phyloP scores from a whole-genome alignment of 2,329 filamentous ascomycete genomes.

The Peltaster fructicola region DNA sequence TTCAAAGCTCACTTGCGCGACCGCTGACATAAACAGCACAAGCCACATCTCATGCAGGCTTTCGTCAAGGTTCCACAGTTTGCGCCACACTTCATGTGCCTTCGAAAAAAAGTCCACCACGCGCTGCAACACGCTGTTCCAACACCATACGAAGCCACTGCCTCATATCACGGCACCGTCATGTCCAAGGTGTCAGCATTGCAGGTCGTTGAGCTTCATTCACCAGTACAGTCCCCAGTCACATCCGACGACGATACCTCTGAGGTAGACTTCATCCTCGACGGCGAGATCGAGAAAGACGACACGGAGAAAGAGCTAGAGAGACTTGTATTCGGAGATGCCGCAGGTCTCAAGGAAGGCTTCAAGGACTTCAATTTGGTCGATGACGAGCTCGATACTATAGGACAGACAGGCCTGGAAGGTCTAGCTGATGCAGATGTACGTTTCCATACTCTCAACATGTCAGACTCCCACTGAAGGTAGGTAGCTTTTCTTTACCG shows the following conservation, averaged over 20 bases:
- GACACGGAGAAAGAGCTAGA: conserved; percentile 32
- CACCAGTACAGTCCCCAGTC: no score
- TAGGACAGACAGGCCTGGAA: conserved; percentile 29
- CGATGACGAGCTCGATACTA: conserved; percentile 22
- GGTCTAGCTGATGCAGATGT: conserved; percentile 58
- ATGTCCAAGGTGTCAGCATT: no score
- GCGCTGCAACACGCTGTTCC: no score
- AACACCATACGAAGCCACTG: no score
- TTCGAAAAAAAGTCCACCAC: no score
- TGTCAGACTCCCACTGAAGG: conserved; percentile 4
- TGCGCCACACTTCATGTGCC: no score
- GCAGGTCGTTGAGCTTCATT: no score
- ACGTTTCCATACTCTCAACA: conserved; percentile 12
- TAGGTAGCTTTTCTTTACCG: conserved; percentile 57
- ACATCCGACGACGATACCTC: conserved; percentile 12
- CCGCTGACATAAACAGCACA: no score
- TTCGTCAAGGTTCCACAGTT: no score
- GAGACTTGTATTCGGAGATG: conserved; percentile 73
- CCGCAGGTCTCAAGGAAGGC: conserved; percentile 59
- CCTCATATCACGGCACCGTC: no score
- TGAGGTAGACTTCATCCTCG: conserved; percentile 14
- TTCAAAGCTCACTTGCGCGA: no score
- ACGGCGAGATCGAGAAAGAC: conserved; percentile 14
- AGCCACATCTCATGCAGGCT: no score
- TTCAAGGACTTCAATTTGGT: conserved; percentile 39